Base-by-base conservation (phyloP, 23 red algal species). In the Agarophyton chilense region DNA sequence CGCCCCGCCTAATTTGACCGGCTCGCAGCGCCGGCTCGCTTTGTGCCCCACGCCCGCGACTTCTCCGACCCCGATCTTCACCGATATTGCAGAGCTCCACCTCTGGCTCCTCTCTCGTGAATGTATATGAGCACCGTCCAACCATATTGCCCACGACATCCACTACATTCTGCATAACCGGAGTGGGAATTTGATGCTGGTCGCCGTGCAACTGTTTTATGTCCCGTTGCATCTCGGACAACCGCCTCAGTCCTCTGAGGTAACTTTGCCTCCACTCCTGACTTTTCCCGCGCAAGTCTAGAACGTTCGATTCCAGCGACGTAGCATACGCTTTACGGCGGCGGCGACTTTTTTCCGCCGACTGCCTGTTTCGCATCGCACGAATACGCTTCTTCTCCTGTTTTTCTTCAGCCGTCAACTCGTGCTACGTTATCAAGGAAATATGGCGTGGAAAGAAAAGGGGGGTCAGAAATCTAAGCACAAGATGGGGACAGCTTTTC, bases 361-460 rank as follows among this genome's bases (percentile, higher is more conserved):
- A 81, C 25, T 81, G 52, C 51, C 77, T 31, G 51, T 81, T 81
- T 40, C 77, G 77, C 4, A 61, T 62, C 5, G 77, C 77, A 0
- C 77, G 77, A 32, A 81, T 81, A 42, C 77, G 77, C 77, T 62
- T 81, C 77, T 81, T 81, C 51, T 81, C 68, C 68, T 46, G 68
- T 18, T 25, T 47, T 29, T 74, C 68, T 25, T 74, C 68, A 0
- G 43, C 68, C 21, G 68, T 74, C 32, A 74, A 4, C n/a, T 74
- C 68, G 12, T 28, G 24, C 43, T 49, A 26, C 0, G 9, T 70
- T 47, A 7, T 21, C 38, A 29, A 43, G 33, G 25, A 47, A 74
- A 18, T 12, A 14, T 24, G 24, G 4, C 4, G 19, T 29, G 12
- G 29, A 36, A 17, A 35, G 29, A 9, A 26, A 17, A 74, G 25